Evolutionary conservation across 768 basidiomycete species (phyloP), one percentile per base, ranked within the genome.

Genomic region (Lactifluus volemus): DNA sequence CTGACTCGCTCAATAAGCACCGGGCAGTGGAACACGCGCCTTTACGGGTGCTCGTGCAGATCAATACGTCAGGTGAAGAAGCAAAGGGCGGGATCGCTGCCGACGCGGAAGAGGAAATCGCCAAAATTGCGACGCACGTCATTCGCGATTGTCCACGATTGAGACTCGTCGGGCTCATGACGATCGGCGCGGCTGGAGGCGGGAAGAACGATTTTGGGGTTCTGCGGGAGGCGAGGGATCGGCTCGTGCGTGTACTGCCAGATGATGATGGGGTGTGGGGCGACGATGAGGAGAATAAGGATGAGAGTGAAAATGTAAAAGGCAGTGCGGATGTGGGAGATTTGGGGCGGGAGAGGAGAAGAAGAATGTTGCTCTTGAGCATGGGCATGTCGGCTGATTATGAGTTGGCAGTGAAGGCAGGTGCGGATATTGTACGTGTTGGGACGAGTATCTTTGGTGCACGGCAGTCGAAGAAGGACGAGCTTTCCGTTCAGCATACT

Each of bases 371-470:
- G 55, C 30, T 86, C 67, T 68, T 92, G 70, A 92, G 90, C 60
- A 98, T 97, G 94, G 96, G 96, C 7, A 98, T 98, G 96, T 95
- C 92, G 53, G 87, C 85, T 63, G 96, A 98, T 68, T 98, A 93
- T 68, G 90, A 88, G 70, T 82, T 85, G 32, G 97, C 96, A 4
- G 73, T 98, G 52, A 80, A 77, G 70, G 83, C 84, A 12, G 96
- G 94, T 1, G 89, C 91, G 67, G 85, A 91, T 68, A 83, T 92
- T 49, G 94, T 98, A 0, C 74, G 97, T 50, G 93, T 98, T 5
- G 96, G 96, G 2, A 92, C 91, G 3, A 84, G 86, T 17, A 93
- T 66, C 47, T 66, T 66, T 53, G 65, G 65, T 30, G 32, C 38
- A 38, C 48, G 65, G 38, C 59, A 50, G 21, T 48, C 25, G 50